Percentiles rank a stretch among this genome's conserved stretches.
Evolutionary conservation across 306 rosid species (phyloP).

Genomic region (Quercus glauca): DNA sequence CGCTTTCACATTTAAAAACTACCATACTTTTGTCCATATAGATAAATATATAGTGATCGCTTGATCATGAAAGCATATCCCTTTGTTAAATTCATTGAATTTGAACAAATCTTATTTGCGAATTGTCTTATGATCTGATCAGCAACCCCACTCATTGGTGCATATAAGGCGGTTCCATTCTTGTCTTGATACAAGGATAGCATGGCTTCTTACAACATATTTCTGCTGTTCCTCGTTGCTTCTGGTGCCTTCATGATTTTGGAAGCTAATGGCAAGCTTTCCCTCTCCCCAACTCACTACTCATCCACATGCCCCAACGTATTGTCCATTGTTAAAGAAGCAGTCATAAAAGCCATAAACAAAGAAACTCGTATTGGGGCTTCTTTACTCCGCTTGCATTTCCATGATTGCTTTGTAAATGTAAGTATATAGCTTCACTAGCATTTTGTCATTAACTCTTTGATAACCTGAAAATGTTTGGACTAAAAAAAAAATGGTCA

Average conservation of each 20-base stretch:
- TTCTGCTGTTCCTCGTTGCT: slow-evolving; percentile 31
- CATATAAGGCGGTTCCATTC: not conserved
- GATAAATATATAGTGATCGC: not conserved
- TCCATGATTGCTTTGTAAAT: slow-evolving; percentile 70
- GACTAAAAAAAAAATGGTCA: not conserved
- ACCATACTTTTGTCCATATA: too few relatives aligned
- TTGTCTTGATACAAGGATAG: not conserved
- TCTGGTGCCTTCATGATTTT: not conserved
- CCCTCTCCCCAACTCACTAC: slow-evolving; percentile 25
- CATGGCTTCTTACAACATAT: slow-evolving; percentile 38
- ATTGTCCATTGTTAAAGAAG: slow-evolving; percentile 31
- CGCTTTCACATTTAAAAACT: too few relatives aligned
- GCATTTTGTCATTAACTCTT: not conserved
- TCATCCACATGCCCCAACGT: slow-evolving; percentile 39
- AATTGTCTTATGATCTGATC: not conserved
- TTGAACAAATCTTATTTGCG: too few relatives aligned
- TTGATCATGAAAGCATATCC: not conserved
- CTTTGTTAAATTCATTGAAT: not conserved
- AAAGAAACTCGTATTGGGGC: slow-evolving; percentile 49
- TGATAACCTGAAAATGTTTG: not conserved
- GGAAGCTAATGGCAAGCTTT: slow-evolving; percentile 25
- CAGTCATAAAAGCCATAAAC: slow-evolving; percentile 33
- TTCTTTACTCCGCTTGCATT: slow-evolving; percentile 59
- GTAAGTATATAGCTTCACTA: slow-evolving; percentile 28
- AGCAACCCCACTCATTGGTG: not conserved